Base-by-base conservation (phyloP, 2,329 filamentous ascomycete species). In the Cadophora sp. region DNA sequence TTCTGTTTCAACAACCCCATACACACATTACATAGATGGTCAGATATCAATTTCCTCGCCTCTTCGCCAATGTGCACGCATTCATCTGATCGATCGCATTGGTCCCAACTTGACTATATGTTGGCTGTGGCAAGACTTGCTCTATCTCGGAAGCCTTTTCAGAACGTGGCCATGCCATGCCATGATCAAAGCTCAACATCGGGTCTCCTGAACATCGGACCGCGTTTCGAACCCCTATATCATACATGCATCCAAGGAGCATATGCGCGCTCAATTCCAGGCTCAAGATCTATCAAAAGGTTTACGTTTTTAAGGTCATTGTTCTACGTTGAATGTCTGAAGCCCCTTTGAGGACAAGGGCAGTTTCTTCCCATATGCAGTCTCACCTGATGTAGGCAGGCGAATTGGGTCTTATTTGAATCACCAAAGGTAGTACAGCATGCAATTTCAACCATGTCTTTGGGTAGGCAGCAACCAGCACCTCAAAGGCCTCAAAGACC, bases 151-250 rank as follows among this genome's bases (percentile, higher is more conserved):
- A 43, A 18, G 20, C 6, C 20, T 45, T 7, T 16, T 51, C 48
- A 24, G 48, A 51, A 30, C 5, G 53, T 41, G 53, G n/a, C 30
- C 36, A 43, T 27, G n/a, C 30, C 36, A 43, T 27, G 33, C 6
- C 27, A 30, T 30, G 33, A 58, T 27, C 55, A 58, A 43, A 58
- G 55, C 53, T 56, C 30, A 51, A 50, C 27, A 14, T 51, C 43
- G 43, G 30, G 33, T 56, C 53, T 58, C 36, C 36, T 56, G 36
- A 43, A 62, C 47, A n/a, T 41, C 45, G n/a, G 59, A 53, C 33
- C 47, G 16, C 33, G 59, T 62, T 62, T 51, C 59, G 59, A 43
- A 43, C 59, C 59, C 59, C 59, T 41, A 27, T 51, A 24, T 41
- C 33, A 62, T 53, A 62, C 59, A 59, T 59, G 45, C 1, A 3